A percentile compares a stretch with the other conserved stretches of the same genome.
These are phyloP conservation scores for Monosporozyma servazzii DNA, from an alignment of 805 yeast species.

Conservation along the genomic window DNA sequence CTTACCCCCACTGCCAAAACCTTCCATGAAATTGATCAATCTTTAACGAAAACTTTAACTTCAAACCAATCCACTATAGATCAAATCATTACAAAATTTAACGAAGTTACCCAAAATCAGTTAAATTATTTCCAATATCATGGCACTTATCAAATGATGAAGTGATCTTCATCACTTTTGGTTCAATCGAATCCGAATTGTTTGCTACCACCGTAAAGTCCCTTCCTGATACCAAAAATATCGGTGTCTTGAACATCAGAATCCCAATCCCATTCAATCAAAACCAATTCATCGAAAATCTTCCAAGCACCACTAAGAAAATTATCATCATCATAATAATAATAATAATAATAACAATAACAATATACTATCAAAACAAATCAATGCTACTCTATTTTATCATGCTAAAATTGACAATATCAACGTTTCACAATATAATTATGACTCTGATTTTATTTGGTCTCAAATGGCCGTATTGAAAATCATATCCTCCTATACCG, in stretches of 20 bases:
- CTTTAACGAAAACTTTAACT: conserved; percentile 8
- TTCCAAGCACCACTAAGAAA: conserved; percentile 51
- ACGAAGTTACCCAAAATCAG: conserved; percentile 17
- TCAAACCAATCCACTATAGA: conserved; percentile 15
- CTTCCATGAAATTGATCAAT: conserved; percentile 5
- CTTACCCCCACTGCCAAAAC: background rate
- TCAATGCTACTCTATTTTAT: conserved; percentile 60
- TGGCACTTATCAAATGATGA: conserved; percentile 51
- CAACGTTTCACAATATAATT: conserved; percentile 44
- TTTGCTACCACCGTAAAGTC: conserved; percentile 29
- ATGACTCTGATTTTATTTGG: conserved; percentile 47
- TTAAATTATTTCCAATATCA: conserved; percentile 39
- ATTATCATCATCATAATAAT: conserved; percentile 49
- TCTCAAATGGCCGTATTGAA: conserved; percentile 44
- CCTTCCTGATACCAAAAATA: conserved; percentile 16
- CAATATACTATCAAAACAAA: conserved; percentile 50
- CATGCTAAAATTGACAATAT: conserved; percentile 23
- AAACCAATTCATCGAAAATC: conserved; percentile 44
- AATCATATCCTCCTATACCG: conserved; percentile 37
- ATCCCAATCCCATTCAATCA: conserved; percentile 74
- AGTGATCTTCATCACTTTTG: conserved; percentile 75
- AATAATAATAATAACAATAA: conserved; percentile 25
- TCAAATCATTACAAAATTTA: conserved; percentile 21
- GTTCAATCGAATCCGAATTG: conserved; percentile 55
- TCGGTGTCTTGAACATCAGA: conserved; percentile 62